Percentiles rank a stretch among this genome's conserved stretches.
Evolutionary conservation across 495 filamentous ascomycete species (phyloP).

Genomic region (Aspergillus baeticus): DNA sequence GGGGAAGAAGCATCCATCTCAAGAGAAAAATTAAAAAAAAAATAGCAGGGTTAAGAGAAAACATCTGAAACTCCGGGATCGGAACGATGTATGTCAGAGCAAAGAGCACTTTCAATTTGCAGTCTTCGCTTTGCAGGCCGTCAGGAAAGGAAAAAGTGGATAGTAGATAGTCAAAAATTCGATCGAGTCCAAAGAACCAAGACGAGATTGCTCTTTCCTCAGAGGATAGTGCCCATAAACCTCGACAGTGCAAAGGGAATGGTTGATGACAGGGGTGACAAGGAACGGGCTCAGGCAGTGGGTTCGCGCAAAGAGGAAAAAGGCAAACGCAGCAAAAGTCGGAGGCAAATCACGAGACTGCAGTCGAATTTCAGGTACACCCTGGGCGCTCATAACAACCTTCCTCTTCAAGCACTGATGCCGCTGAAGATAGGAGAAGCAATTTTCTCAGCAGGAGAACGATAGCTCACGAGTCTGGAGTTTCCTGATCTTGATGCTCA

Average conservation of each 20-base stretch:
- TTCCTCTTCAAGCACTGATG: constrained; percentile 2
- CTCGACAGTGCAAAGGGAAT: neutral
- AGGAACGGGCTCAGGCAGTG: constrained; percentile 4
- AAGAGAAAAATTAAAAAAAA: constrained; percentile 19
- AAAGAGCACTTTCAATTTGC: too few relatives aligned
- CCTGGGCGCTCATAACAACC: neutral
- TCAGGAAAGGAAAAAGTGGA: too few relatives aligned
- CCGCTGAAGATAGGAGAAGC: neutral
- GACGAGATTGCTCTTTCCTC: too few relatives aligned
- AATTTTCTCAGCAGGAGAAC: too few relatives aligned
- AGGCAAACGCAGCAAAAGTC: constrained; percentile 9
- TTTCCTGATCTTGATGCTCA: constrained; percentile 8
- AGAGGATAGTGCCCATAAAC: too few relatives aligned
- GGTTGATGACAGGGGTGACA: constrained; percentile 2
- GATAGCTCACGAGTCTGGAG: constrained; percentile 1
- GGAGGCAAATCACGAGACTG: neutral
- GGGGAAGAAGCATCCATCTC: neutral
- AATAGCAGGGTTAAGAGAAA: constrained; percentile 21
- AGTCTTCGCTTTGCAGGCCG: too few relatives aligned
- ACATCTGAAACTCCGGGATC: constrained; percentile 31
- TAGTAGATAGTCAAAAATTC: neutral
- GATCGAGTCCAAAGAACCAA: neutral
- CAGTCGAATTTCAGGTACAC: neutral
- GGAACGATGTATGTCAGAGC: constrained; percentile 18
- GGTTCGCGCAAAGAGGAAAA: constrained; percentile 11